A percentile compares a stretch with the other conserved stretches of the same genome.
Conservation (phyloP, 352 stramenopile species). For the Blastocystis sp. region DNA sequence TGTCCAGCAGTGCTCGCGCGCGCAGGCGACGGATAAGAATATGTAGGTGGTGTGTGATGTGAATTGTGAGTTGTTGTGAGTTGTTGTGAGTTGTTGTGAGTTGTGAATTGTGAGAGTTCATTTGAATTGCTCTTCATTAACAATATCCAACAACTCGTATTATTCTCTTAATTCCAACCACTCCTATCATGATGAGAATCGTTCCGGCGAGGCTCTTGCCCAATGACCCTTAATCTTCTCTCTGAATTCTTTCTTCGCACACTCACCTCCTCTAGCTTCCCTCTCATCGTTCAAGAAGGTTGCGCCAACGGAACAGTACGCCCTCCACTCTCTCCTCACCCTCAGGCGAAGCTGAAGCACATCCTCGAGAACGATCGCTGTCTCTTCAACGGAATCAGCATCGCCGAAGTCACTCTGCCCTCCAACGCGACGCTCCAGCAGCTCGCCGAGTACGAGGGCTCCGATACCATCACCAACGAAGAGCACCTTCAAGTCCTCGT, state of each 20-base stretch:
- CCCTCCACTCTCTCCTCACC: background rate
- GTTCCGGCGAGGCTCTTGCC: background rate
- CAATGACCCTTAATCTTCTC: constrained; percentile 60
- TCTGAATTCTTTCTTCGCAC: constrained; percentile 7
- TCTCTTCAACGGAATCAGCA: constrained; percentile 63
- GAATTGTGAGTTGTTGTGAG: background rate
- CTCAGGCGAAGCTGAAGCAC: background rate
- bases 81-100: background rate
- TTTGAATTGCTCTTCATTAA: no score
- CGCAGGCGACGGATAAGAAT: constrained; percentile 2
- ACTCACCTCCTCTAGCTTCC: constrained; percentile 32
- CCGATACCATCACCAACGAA: constrained; percentile 1
- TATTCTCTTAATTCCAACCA: no score
- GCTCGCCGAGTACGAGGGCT: constrained; percentile 7
- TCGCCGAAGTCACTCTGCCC: background rate
- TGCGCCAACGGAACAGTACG: constrained; percentile 2
- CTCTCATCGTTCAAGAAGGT: constrained; percentile 38
- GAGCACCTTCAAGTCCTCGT: constrained; percentile 7
- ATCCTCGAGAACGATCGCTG: constrained; percentile 59
- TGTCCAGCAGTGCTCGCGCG: background rate
- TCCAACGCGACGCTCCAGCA: background rate
- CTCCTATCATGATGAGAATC: background rate
- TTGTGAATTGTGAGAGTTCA: background rate
- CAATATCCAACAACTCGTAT: no score
- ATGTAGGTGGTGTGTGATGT: constrained; percentile 30